Evolutionary conservation across 495 filamentous ascomycete species (phyloP).

Genomic region (Cercophora sp.): DNA sequence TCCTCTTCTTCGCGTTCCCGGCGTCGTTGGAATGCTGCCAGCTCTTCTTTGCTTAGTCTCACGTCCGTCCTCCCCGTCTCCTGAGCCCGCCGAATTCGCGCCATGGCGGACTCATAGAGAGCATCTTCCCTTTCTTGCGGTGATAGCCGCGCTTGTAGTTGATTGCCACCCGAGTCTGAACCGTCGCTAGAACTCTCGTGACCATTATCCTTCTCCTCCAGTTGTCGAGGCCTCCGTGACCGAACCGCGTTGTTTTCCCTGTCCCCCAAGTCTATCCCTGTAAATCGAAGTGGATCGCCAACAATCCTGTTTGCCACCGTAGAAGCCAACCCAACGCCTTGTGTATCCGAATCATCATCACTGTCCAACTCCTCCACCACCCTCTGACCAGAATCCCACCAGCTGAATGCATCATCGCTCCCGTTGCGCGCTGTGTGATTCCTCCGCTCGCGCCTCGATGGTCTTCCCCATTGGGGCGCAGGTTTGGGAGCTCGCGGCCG

Average conservation of each 20-base stretch:
- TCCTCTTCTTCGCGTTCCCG: slow-evolving; percentile 56
- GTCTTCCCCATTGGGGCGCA: slow-evolving; percentile 98
- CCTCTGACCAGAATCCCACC: slow-evolving; percentile 40
- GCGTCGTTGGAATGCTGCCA: slow-evolving; percentile 65
- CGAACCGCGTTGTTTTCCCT: slow-evolving; percentile 40
- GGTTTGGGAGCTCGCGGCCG: slow-evolving; percentile 97
- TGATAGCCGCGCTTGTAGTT: slow-evolving; percentile 46
- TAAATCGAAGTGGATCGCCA: slow-evolving; percentile 60
- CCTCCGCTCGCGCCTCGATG: slow-evolving; percentile 78
- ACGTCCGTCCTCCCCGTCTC: slow-evolving; percentile 71
- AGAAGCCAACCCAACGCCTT: slow-evolving; percentile 51
- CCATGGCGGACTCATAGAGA: slow-evolving; percentile 68
- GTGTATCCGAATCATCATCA: slow-evolving; percentile 57
- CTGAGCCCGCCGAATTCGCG: slow-evolving; percentile 71
- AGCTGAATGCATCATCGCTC: slow-evolving; percentile 44
- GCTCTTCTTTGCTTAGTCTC: slow-evolving; percentile 66
- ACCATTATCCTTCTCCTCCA: slow-evolving; percentile 39
- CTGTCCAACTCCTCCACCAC: slow-evolving; percentile 68
- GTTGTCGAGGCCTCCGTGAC: slow-evolving; percentile 31
- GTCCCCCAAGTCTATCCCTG: slow-evolving; percentile 53
- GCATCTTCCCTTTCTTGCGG: slow-evolving; percentile 62
- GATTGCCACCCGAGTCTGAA: slow-evolving; percentile 49
- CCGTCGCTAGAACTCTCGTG: slow-evolving; percentile 51
- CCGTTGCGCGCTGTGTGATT: slow-evolving; percentile 55
- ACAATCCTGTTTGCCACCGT: slow-evolving; percentile 38